These are phyloP conservation scores for Fusarium praegraminearum DNA, from an alignment of 2,329 filamentous ascomycete species.

Conservation along the genomic window DNA sequence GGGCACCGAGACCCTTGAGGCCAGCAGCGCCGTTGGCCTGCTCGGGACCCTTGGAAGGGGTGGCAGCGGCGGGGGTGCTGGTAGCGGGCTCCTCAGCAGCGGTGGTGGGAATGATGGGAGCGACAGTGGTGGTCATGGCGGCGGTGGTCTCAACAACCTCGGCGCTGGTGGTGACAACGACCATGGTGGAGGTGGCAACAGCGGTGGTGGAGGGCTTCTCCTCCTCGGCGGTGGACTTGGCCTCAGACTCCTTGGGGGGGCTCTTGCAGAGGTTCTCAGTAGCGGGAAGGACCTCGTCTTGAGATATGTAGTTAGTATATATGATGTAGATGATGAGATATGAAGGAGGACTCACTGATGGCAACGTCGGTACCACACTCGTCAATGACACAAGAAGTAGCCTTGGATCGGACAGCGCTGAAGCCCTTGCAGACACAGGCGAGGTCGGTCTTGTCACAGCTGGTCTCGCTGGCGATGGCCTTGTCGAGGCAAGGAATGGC, in stretches of 20 bases:
- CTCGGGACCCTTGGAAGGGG: constrained; percentile 19
- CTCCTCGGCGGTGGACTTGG: constrained; percentile 17
- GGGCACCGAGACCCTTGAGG: constrained; percentile 49
- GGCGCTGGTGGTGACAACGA: constrained; percentile 3
- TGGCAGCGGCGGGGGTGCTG: constrained; percentile 17
- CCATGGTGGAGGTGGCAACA: constrained; percentile 11
- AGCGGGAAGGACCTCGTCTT: constrained; percentile 57
- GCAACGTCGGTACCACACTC: constrained; percentile 54
- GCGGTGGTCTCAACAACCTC: constrained; percentile 13
- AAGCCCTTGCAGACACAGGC: constrained; percentile 54
- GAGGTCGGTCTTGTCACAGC: constrained; percentile 51
- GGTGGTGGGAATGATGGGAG: not conserved
- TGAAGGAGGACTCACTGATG: constrained; percentile 51
- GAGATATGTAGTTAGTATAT: constrained; percentile 38
- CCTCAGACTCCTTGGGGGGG: constrained; percentile 23
- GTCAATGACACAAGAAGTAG: constrained; percentile 53
- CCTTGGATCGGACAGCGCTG: constrained; percentile 48
- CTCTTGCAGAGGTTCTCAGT: constrained; percentile 52
- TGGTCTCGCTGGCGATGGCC: constrained; percentile 49
- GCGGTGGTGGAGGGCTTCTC: not conserved
- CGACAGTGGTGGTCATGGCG: constrained; percentile 5
- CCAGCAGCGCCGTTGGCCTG: constrained; percentile 46
- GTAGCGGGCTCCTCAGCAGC: constrained; percentile 18
- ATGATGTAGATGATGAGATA: not conserved
- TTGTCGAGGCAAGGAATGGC: constrained; percentile 54